A percentile compares a stretch with the other conserved stretches of the same genome.
These are phyloP conservation scores for Tilletia horrida DNA, from an alignment of 1,284 basidiomycete species.

Conservation along the genomic window DNA sequence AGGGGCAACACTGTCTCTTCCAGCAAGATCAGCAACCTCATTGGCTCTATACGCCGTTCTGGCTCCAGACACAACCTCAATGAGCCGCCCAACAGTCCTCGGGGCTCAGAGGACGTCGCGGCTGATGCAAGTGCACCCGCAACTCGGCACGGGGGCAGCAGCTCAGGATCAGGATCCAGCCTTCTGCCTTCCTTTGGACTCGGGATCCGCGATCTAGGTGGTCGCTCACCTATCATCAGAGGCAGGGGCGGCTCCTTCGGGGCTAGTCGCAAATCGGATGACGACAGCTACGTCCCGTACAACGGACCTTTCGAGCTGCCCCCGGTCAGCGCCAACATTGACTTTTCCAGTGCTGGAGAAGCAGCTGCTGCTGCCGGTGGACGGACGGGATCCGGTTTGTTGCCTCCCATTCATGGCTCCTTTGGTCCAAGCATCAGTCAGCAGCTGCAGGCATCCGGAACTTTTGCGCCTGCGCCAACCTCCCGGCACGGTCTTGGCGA, in stretches of 20 bases:
- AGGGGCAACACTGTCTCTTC: slow-evolving; percentile 1
- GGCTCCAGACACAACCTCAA: slow-evolving; percentile 12
- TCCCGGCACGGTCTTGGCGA: neutral
- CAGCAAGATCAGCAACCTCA: neutral
- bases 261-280: neutral
- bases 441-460: neutral
- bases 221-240: neutral
- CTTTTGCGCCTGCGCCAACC: neutral
- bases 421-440: slow-evolving; percentile 6
- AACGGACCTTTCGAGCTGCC: slow-evolving; percentile 10
- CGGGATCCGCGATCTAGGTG: slow-evolving; percentile 8
- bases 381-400: neutral
- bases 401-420: slow-evolving; percentile 7
- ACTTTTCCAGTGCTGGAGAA: neutral
- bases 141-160: neutral
- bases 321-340: neutral
- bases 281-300: slow-evolving; percentile 12
- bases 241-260: neutral
- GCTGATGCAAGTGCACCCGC: neutral
- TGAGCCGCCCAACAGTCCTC: neutral
- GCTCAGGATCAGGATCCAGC: neutral
- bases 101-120: neutral
- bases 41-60: slow-evolving; percentile 8
- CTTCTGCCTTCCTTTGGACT: neutral
- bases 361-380: too few relatives aligned